Evolutionary conservation across 441 rosid genomes (phyloP).

Genomic region (Populus tomentosa): DNA sequence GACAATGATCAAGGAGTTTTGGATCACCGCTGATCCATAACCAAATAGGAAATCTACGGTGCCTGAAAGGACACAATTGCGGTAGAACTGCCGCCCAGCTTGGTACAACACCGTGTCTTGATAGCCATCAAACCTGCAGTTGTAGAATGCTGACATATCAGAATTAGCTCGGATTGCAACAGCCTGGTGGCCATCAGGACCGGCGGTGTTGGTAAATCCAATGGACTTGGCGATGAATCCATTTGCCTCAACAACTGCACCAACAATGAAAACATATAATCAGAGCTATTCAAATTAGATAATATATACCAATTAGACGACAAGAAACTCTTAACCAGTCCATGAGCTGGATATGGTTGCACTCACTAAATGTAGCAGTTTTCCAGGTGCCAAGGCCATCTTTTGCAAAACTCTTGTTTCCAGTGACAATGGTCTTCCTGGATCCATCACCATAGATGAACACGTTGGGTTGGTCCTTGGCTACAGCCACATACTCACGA

Average conservation of each 20-base stretch:
- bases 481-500: constrained; percentile 17
- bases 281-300: background rate
- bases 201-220: constrained; percentile 35
- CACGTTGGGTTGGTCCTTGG: constrained; percentile 18
- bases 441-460: constrained; percentile 35
- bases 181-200: constrained; percentile 35
- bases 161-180: constrained; percentile 26
- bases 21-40: constrained; percentile 26
- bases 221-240: constrained; percentile 27
- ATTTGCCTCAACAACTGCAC: constrained; percentile 21
- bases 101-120: constrained; percentile 32
- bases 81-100: constrained; percentile 27
- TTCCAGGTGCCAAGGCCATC: constrained; percentile 28
- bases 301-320: background rate
- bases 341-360: background rate
- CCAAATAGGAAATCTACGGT: constrained; percentile 35
- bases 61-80: constrained; percentile 33
- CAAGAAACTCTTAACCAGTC: background rate
- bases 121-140: constrained; percentile 30
- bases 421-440: constrained; percentile 28
- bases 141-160: constrained; percentile 24
- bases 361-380: constrained; percentile 31
- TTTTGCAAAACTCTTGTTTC: constrained; percentile 26
- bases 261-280: background rate
- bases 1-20: constrained; percentile 28